These are phyloP conservation scores for Talaromyces sp. DNA, from an alignment of 2,329 filamentous ascomycete species.

Conservation along the genomic window DNA sequence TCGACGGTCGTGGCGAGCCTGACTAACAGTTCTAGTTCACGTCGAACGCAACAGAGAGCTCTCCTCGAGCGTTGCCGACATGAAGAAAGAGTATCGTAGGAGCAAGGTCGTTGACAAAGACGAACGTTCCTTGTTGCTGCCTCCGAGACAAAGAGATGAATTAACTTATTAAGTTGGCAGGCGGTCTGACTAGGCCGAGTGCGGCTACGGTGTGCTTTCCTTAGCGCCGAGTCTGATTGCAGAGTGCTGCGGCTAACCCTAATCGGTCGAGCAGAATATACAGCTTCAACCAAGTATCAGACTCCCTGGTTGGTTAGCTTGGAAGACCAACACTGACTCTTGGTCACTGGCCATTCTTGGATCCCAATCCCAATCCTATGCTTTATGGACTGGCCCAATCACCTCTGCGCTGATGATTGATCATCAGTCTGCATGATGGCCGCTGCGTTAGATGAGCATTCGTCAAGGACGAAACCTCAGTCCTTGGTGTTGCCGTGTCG, in stretches of 20 bases:
- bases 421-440: neutral
- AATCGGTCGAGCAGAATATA: neutral
- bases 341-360: neutral
- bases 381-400: neutral
- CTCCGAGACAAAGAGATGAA: too few species aligned
- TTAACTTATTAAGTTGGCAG: neutral
- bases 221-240: neutral
- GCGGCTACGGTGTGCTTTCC: conserved; percentile 7
- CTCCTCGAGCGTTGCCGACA: neutral
- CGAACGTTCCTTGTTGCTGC: too few species aligned
- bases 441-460: neutral
- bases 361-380: neutral
- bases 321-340: neutral
- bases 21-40: neutral
- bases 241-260: neutral
- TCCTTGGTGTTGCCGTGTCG: conserved; percentile 5
- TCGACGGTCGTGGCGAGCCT: neutral
- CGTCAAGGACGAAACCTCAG: neutral
- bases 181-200: neutral
- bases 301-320: neutral
- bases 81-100: neutral
- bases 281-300: neutral
- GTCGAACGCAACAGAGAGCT: neutral
- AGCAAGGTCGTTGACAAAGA: neutral
- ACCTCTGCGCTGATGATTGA: neutral